A percentile compares a stretch with the other conserved stretches of the same genome.
Conservation (phyloP, 2,329 filamentous ascomycete species). For the Penicillium janthinellum region DNA sequence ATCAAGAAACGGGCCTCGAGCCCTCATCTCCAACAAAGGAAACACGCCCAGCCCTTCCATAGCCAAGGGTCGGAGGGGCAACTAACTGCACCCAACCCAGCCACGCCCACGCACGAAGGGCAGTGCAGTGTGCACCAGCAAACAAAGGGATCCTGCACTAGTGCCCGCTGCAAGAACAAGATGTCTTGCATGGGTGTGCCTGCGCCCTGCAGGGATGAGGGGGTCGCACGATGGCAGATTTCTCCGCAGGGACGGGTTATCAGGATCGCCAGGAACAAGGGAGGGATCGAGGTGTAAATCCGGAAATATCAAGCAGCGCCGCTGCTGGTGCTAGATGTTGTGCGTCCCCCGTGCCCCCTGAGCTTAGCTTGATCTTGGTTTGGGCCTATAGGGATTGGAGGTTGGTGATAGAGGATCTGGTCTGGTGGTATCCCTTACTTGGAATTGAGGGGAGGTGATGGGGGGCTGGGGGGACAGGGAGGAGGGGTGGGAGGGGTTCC, state of each 20-base stretch:
- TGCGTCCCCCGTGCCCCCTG: slow-evolving; percentile 5
- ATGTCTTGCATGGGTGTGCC: slow-evolving; percentile 25
- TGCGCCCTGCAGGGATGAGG: not conserved
- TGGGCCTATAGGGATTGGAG: slow-evolving; percentile 8
- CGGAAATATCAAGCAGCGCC: not conserved
- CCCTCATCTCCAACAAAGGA: slow-evolving; percentile 5
- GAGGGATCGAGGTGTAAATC: not conserved
- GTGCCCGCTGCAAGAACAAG: slow-evolving; percentile 16
- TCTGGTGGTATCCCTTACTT: slow-evolving; percentile 23
- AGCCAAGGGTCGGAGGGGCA: slow-evolving; percentile 17
- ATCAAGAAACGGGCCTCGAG: slow-evolving; percentile 3
- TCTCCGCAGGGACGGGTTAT: not conserved
- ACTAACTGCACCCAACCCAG: slow-evolving; percentile 14
- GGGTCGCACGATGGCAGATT: not conserved
- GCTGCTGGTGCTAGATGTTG: not conserved
- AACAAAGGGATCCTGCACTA: slow-evolving; percentile 17
- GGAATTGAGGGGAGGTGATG: slow-evolving; percentile 2
- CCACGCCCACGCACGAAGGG: slow-evolving; percentile 18
- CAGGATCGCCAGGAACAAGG: not conserved
- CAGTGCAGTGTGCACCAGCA: not conserved
- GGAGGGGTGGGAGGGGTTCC: not conserved
- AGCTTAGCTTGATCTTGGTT: slow-evolving; percentile 6
- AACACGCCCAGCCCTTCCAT: slow-evolving; percentile 10
- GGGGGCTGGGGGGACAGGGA: slow-evolving; percentile 7
- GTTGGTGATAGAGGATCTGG: slow-evolving; percentile 1